phyloP scores from a whole-genome alignment of 306 rosid species.

The Rosa multiflora region DNA sequence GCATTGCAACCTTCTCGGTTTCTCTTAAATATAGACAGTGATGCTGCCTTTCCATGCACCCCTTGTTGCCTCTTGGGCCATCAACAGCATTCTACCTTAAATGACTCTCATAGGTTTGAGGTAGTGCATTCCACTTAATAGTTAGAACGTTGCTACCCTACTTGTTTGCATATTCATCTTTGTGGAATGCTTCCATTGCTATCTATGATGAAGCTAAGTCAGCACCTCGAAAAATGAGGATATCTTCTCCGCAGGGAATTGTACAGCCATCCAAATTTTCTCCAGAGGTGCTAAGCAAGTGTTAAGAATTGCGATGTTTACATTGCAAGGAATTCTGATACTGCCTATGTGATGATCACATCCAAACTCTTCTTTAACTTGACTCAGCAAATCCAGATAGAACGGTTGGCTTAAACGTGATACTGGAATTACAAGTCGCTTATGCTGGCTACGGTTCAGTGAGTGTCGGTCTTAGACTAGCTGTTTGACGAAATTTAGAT shows the following conservation, averaged over 20 bases:
- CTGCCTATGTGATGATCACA: neutral
- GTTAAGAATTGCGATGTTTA: too few species aligned
- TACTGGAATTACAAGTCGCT: neutral
- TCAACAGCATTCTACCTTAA: neutral
- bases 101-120: neutral
- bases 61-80: neutral
- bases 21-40: neutral
- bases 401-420: neutral
- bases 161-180: too few species aligned
- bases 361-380: too few species aligned
- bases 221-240: too few species aligned
- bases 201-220: too few species aligned
- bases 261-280: too few species aligned
- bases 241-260: too few species aligned
- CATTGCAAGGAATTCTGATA: neutral
- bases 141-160: neutral
- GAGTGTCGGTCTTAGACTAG: neutral
- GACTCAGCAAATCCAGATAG: neutral
- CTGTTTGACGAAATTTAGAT: too few species aligned
- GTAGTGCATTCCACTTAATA: neutral
- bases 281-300: too few species aligned
- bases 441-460: neutral
- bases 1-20: neutral
- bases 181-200: too few species aligned
- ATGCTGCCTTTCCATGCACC: neutral